Evolutionary conservation across 139 green algal species (phyloP).

Genomic region (Pleodorina starrii): DNA sequence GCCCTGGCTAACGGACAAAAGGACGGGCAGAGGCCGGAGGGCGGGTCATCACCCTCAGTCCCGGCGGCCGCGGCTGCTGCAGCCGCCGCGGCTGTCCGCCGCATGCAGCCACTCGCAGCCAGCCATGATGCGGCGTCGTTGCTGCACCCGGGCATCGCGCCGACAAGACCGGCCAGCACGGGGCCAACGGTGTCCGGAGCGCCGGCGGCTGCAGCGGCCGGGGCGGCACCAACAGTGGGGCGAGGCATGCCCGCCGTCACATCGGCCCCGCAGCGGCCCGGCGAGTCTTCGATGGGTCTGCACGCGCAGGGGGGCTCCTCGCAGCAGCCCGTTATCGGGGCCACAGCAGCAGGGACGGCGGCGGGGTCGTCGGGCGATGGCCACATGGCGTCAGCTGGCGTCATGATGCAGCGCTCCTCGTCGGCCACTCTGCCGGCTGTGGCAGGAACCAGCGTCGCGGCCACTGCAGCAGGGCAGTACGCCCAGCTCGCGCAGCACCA

Average conservation of each 20-base stretch:
- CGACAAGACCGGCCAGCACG: conserved; percentile 12
- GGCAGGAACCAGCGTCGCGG: conserved; percentile 4
- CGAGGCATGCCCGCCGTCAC: background rate
- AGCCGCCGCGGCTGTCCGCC: conserved; percentile 38
- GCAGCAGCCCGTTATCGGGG: conserved; percentile 13
- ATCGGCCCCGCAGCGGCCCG: background rate
- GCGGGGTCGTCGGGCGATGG: background rate
- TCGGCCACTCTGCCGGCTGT: conserved; percentile 32
- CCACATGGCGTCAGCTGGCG: background rate
- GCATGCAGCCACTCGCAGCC: background rate
- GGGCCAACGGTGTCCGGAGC: background rate
- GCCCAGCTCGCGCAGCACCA: conserved; percentile 15
- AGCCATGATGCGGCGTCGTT: background rate
- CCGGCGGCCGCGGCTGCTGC: conserved; percentile 1
- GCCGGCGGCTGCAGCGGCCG: background rate
- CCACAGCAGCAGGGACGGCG: background rate
- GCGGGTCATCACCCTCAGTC: background rate
- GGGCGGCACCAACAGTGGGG: background rate
- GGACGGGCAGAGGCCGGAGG: conserved; percentile 30
- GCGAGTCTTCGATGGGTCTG: background rate
- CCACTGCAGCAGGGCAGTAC: background rate
- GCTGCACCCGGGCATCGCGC: background rate
- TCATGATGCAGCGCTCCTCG: conserved; percentile 40
- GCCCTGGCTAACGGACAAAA: background rate
- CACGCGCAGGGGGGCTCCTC: background rate